A percentile compares a stretch with the other conserved stretches of the same genome.
Conservation (phyloP, 2,329 filamentous ascomycete genomes). For the Paecilomyces fulvus region DNA sequence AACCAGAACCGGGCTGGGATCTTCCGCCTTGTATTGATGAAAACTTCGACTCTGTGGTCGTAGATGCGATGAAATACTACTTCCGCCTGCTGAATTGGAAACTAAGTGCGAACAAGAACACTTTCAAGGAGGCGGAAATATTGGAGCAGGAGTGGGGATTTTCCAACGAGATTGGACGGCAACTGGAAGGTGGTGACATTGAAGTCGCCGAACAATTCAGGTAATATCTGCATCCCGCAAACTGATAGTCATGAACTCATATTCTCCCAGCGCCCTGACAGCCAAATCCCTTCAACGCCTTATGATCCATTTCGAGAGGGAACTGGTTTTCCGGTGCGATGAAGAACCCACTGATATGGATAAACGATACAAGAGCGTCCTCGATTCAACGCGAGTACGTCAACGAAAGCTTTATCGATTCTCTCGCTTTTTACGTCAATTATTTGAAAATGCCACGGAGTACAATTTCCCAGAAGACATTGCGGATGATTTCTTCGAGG, state of each 20-base stretch:
- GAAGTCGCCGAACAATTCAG: conserved; percentile 98
- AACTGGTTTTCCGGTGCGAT: conserved; percentile 74
- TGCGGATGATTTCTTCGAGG: conserved; percentile 69
- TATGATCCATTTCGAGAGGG: conserved; percentile 83
- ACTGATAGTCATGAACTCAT: conserved; percentile 16
- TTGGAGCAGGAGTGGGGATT: conserved; percentile 98
- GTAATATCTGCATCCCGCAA: conserved; percentile 19
- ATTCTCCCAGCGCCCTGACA: conserved; percentile 58
- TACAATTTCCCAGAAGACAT: conserved; percentile 70
- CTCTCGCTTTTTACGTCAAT: conserved; percentile 77
- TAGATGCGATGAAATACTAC: conserved; percentile 93
- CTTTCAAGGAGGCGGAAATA: conserved; percentile 97
- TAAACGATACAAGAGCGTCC: conserved; percentile 88
- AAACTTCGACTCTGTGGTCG: conserved; percentile 81
- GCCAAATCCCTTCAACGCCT: conserved; percentile 85
- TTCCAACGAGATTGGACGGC: conserved; percentile 82
- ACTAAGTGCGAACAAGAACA: conserved; percentile 93
- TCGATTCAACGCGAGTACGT: conserved; percentile 91
- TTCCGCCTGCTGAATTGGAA: conserved; percentile 99
- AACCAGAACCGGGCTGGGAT: conserved; percentile 88
- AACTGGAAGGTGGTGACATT: conserved; percentile 87
- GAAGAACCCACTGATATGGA: conserved; percentile 85
- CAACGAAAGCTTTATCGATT: conserved; percentile 96
- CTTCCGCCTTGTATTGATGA: conserved; percentile 94
- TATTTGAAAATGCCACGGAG: conserved; percentile 94